Conservation (phyloP, 2,329 filamentous ascomycete genomes). For the Pseudopithomyces chartarum region DNA sequence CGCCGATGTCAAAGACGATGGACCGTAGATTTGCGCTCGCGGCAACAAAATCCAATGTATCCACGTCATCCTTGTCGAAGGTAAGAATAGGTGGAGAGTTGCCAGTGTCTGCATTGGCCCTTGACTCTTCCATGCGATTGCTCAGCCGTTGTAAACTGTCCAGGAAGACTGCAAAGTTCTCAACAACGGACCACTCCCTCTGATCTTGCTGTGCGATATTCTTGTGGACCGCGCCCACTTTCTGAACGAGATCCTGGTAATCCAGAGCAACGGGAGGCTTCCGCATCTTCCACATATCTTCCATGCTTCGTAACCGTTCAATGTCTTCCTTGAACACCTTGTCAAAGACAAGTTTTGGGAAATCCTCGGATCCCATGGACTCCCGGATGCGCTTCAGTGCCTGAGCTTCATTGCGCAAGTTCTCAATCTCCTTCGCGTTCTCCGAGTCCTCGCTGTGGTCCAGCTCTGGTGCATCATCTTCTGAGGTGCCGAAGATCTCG, state of each 20-base stretch:
- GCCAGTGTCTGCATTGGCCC: conserved; percentile 57
- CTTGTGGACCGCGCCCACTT: conserved; percentile 57
- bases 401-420: conserved; percentile 80
- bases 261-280: conserved; percentile 74
- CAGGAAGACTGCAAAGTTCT: conserved; percentile 85
- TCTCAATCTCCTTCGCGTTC: conserved; percentile 86
- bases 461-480: conserved; percentile 79
- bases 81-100: conserved; percentile 66
- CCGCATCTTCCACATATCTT: conserved; percentile 94
- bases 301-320: conserved; percentile 78
- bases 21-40: conserved; percentile 90
- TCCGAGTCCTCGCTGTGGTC: conserved; percentile 81
- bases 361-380: conserved; percentile 77
- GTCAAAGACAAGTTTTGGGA: conserved; percentile 81
- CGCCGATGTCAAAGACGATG: conserved; percentile 83
- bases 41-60: conserved; percentile 93
- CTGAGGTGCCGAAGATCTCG: conserved; percentile 90
- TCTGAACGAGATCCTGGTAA: conserved; percentile 65
- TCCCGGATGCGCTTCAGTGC: conserved; percentile 82
- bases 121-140: conserved; percentile 70
- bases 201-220: conserved; percentile 71
- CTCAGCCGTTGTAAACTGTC: conserved; percentile 81
- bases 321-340: conserved; percentile 93
- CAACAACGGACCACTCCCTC: conserved; percentile 75
- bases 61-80: conserved; percentile 96